Conservation (phyloP, 306 rosid genomes). For the Boehmeria nivea region DNA sequence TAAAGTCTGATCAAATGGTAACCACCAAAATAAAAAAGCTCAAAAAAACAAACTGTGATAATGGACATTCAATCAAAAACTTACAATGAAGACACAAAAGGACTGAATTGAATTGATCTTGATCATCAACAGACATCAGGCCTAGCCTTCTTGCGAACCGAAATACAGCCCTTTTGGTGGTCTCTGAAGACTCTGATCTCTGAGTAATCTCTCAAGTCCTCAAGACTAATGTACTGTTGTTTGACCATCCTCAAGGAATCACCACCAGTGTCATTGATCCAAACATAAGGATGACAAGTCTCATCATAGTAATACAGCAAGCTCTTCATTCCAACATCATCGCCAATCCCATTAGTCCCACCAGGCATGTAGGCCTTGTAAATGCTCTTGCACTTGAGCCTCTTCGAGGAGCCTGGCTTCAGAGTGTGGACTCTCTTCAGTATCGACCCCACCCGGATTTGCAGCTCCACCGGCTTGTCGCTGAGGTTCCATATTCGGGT, state of each 20-base stretch:
- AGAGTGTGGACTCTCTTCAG: slow-evolving; percentile 71
- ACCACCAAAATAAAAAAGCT: neutral
- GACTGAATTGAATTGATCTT: slow-evolving; percentile 11
- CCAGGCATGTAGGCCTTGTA: slow-evolving; percentile 78
- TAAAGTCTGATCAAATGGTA: neutral
- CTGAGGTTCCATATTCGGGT: slow-evolving; percentile 91
- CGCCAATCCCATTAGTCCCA: slow-evolving; percentile 13
- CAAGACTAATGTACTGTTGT: slow-evolving; percentile 89
- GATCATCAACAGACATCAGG: slow-evolving; percentile 59
- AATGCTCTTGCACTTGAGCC: slow-evolving; percentile 77
- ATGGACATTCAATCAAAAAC: neutral
- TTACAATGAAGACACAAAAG: neutral
- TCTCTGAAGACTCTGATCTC: slow-evolving; percentile 90
- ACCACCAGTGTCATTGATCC: slow-evolving; percentile 75
- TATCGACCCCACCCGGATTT: slow-evolving; percentile 88
- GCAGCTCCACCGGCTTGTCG: slow-evolving; percentile 83
- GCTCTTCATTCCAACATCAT: slow-evolving; percentile 44
- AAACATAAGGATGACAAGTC: slow-evolving; percentile 82
- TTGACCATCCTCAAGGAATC: slow-evolving; percentile 78
- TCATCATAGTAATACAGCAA: slow-evolving; percentile 81
- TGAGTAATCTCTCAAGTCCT: slow-evolving; percentile 67
- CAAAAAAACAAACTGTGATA: neutral
- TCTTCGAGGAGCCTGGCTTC: slow-evolving; percentile 83
- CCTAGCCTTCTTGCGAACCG: slow-evolving; percentile 73
- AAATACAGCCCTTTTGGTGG: slow-evolving; percentile 76